Base-by-base conservation (phyloP, 2,329 filamentous ascomycete species). In the Ilyonectria mors-panacis region DNA sequence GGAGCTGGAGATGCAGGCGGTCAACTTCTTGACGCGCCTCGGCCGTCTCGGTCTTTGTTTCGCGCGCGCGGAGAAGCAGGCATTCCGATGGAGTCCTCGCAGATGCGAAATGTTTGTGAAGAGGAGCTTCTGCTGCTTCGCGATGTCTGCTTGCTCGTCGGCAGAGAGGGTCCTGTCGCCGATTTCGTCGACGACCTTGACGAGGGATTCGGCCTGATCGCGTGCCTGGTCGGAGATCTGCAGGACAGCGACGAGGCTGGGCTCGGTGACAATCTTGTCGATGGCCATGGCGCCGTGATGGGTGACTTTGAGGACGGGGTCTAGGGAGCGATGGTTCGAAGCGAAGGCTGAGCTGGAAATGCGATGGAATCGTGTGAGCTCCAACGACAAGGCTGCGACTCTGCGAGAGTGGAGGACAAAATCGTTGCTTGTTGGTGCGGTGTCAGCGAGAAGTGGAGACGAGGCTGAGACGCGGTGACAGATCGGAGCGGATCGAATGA, bases 1-100 rank as follows among this genome's bases (percentile, higher is more conserved):
- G 95, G 62, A 99, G 86, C 77, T 97, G 93, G 42, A 99, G 86
- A 78, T 98, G 95, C 68, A 99, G 86, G 56, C 92, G 90, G 79
- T 99, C 96, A 70, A 98, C 94, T 81, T 97, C 94, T 75, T 95
- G 93, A 55, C 95, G 90, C 55, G 93, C 93, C 80, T 97, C 94
- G 33, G 94, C 92, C 1, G 96, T 98, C 73, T 90, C 86, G 59
- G 92, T 86, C 80, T 98, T 98, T 15, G 95, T 97, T 73, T 94
- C 90, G 71, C 96, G 91, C 96, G 91, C 33, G 94, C 93, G 33
- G 90, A 87, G 74, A 97, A 88, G 71, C 95, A 90, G 10, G 94
- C 94, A 70, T 92, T 88, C 30, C 96, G 91, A 79, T 98, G 95
- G 30, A 96, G 86, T 13, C 93, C 93, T 62, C 95, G 93, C 19